Evolutionary conservation across 106 monocot species (phyloP), one percentile per base, ranked within the genome.

Genomic region (Triglochin maritima): DNA sequence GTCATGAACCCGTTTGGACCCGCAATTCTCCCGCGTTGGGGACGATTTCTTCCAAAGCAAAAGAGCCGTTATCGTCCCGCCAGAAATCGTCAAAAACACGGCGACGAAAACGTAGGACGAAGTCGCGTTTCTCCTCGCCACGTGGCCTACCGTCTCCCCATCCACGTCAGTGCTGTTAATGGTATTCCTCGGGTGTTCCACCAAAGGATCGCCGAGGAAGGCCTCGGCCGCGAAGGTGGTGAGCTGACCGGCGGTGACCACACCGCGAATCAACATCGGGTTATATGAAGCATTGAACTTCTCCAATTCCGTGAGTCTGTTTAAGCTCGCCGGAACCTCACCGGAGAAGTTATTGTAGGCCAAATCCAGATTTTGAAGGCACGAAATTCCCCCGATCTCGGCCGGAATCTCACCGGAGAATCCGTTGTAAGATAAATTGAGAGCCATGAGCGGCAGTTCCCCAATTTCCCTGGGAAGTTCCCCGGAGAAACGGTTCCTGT

Each of bases 211-310:
- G 56, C 89, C 93, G 57, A 89, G 68, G 77, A 86, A 94, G 47
- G 83, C 84, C 16, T 65, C 7, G 11, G 58, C 57, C 54, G 76
- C 80, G 78, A 94, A 94, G 44, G 78, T 84, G 29, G 82, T 5
- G 4, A 94, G 56, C 69, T 86, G 82, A 55, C 86, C 89, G 1
- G 67, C 72, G 7, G 10, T 12, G 6, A 86, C 84, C 46, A 94
- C 29, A 4, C 42, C 44, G 6, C 86, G 89, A 17, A 65, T 55
- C 63, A 94, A 76, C 50, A 82, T 69, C 3, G 71, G 78, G 66
- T 94, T 94, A 80, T 71, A 94, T 5, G 89, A 94, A 60, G 76
- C 78, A n/a, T n/a, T n/a, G n/a, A n/a, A n/a, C n/a, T n/a, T n/a
- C n/a, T n/a, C n/a, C n/a, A n/a, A n/a, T n/a, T n/a, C n/a, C n/a